Evolutionary conservation across 2,329 filamentous ascomycete species (phyloP).

Genomic region (Fusarium sp.): DNA sequence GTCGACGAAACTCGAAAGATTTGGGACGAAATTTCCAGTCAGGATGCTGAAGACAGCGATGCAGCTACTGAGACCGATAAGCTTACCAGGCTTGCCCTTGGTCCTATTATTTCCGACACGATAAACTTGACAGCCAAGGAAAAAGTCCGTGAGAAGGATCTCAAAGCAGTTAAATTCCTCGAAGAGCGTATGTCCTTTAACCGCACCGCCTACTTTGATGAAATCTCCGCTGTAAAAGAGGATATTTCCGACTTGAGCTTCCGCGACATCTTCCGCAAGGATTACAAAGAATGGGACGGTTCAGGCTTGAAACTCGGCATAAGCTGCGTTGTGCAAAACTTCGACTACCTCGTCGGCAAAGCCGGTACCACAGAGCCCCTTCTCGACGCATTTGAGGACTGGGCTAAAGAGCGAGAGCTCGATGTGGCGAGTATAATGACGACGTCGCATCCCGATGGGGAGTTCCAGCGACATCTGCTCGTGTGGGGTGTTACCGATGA

Average conservation of each 20-base stretch:
- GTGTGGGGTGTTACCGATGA: conserved; percentile 69
- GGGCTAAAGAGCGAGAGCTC: conserved; percentile 67
- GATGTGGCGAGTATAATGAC: conserved; percentile 77
- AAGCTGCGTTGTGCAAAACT: conserved; percentile 70
- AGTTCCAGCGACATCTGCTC: conserved; percentile 74
- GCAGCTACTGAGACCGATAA: conserved; percentile 60
- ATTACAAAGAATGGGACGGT: conserved; percentile 84
- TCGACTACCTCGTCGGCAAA: conserved; percentile 69
- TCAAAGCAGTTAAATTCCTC: conserved; percentile 66
- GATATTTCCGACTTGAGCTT: conserved; percentile 71
- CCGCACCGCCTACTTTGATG: conserved; percentile 65
- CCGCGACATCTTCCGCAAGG: conserved; percentile 78
- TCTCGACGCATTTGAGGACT: conserved; percentile 60
- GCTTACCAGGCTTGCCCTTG: conserved; percentile 75
- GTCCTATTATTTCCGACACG: conserved; percentile 80
- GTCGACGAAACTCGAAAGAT: conserved; percentile 65
- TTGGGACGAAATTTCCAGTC: conserved; percentile 65
- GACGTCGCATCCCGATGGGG: conserved; percentile 63
- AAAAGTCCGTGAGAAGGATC: conserved; percentile 74
- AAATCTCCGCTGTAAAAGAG: conserved; percentile 73
- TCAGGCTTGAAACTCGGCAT: conserved; percentile 71
- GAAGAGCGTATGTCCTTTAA: conserved; percentile 65
- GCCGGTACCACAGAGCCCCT: conserved; percentile 61
- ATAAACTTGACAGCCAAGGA: conserved; percentile 68
- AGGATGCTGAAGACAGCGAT: conserved; percentile 38